Evolutionary conservation across 441 rosid genomes (phyloP).

Genomic region (Mallotus japonicus): DNA sequence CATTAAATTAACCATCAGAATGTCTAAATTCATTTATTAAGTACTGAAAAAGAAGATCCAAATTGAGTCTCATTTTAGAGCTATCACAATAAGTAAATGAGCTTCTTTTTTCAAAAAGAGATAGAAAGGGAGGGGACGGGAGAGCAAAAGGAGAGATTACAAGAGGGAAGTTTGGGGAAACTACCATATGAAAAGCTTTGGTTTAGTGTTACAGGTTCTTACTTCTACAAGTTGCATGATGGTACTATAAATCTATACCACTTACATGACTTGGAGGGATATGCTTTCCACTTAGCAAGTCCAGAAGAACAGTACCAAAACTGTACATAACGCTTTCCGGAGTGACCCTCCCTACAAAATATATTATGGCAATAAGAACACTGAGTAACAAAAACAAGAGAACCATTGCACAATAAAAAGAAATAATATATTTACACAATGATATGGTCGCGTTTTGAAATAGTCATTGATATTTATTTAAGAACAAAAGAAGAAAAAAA

Average conservation of each 20-base stretch:
- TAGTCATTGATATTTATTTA: background rate
- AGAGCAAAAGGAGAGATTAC: no score
- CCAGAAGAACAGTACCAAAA: constrained; percentile 80
- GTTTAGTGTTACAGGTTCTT: background rate
- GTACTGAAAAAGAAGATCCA: background rate
- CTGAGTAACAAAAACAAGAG: background rate
- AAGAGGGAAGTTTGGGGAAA: no score
- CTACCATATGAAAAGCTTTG: no score
- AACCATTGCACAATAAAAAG: background rate
- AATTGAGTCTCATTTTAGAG: background rate
- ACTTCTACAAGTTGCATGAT: constrained; percentile 1
- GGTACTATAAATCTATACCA: background rate
- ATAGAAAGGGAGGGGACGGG: no score
- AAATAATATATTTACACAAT: background rate
- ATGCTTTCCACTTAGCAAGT: constrained; percentile 88
- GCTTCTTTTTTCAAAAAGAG: background rate
- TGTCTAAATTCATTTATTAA: background rate
- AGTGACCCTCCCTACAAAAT: constrained; percentile 63
- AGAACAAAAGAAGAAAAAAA: background rate
- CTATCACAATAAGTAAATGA: background rate
- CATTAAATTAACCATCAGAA: background rate
- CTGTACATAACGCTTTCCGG: constrained; percentile 89
- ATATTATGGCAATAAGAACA: background rate
- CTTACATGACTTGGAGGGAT: constrained; percentile 94
- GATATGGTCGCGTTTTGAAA: background rate